These are phyloP conservation scores for Ceraceosorus bombacis DNA, from an alignment of 1,284 basidiomycete genomes.

Conservation along the genomic window DNA sequence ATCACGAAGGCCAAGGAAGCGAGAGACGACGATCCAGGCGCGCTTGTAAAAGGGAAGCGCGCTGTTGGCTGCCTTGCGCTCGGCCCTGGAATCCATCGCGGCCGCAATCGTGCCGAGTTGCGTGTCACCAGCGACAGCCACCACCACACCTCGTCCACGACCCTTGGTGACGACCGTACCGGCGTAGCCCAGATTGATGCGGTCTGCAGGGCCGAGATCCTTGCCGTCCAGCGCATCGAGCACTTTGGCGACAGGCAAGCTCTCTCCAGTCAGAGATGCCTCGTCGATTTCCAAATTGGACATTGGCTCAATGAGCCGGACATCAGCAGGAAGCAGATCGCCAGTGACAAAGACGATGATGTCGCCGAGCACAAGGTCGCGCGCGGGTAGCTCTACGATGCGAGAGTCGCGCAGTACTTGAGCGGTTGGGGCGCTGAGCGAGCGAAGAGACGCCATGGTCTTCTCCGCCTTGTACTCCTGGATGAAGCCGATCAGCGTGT, in stretches of 20 bases:
- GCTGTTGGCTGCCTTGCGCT: conserved; percentile 11
- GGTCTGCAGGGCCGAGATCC: conserved; percentile 29
- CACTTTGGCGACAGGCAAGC: conserved; percentile 35
- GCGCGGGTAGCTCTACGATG: conserved; percentile 19
- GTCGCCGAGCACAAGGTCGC: conserved; percentile 52
- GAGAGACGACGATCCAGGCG: conserved; percentile 29
- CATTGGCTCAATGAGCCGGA: conserved; percentile 29
- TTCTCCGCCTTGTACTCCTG: conserved; percentile 42
- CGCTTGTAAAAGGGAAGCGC: conserved; percentile 19
- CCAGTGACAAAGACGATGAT: conserved; percentile 51
- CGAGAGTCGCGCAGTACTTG: conserved; percentile 25
- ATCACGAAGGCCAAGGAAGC: conserved; percentile 51
- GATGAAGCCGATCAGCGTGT: conserved; percentile 38
- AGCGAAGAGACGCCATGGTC: conserved; percentile 40
- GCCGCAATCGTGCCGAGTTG: conserved; percentile 42
- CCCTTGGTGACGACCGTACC: conserved; percentile 42
- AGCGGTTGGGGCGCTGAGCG: conserved; percentile 35
- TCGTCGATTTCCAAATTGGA: conserved; percentile 41
- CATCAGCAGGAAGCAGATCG: conserved; percentile 37
- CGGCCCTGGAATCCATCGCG: conserved; percentile 23
- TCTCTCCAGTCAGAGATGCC: conserved; percentile 39
- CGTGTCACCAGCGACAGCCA: conserved; percentile 34
- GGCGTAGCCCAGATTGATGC: conserved; percentile 34
- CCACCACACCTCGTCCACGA: conserved; percentile 32
- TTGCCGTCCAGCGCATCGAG: conserved; percentile 6